Conservation (phyloP, 345 rosid genomes). For the Gossypium mustelinum region DNA sequence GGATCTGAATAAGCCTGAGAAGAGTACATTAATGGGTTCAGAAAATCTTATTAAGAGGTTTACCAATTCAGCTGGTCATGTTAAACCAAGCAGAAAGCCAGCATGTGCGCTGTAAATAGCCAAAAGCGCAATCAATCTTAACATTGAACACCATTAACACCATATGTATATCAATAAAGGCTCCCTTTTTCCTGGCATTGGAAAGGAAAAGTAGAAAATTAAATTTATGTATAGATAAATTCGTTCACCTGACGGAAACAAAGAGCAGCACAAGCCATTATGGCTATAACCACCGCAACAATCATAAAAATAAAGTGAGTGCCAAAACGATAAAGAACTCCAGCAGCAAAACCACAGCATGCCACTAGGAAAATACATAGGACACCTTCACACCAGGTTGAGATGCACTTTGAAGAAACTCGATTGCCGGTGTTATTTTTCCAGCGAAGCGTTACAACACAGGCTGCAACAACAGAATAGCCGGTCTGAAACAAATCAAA, state of each 20-base stretch:
- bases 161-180: background rate
- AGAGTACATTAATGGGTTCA: conserved; percentile 15
- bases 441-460: conserved; percentile 77
- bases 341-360: conserved; percentile 71
- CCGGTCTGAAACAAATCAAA: conserved; percentile 68
- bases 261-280: conserved; percentile 56
- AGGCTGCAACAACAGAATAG: conserved; percentile 95
- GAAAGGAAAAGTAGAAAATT: background rate
- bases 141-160: background rate
- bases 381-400: conserved; percentile 76
- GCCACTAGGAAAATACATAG: conserved; percentile 62
- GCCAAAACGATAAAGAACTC: conserved; percentile 53
- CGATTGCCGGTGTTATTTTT: conserved; percentile 50
- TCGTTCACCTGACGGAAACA: conserved; percentile 61
- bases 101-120: background rate
- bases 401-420: conserved; percentile 46
- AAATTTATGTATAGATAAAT: background rate
- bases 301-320: conserved; percentile 49
- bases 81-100: background rate
- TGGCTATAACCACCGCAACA: conserved; percentile 45
- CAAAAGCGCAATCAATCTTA: background rate
- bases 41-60: background rate
- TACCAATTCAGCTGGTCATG: background rate
- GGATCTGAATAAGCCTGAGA: conserved; percentile 55
- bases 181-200: background rate